Conservation (phyloP, 176 grass and related monocot genomes). For the Oryza officinalis region DNA sequence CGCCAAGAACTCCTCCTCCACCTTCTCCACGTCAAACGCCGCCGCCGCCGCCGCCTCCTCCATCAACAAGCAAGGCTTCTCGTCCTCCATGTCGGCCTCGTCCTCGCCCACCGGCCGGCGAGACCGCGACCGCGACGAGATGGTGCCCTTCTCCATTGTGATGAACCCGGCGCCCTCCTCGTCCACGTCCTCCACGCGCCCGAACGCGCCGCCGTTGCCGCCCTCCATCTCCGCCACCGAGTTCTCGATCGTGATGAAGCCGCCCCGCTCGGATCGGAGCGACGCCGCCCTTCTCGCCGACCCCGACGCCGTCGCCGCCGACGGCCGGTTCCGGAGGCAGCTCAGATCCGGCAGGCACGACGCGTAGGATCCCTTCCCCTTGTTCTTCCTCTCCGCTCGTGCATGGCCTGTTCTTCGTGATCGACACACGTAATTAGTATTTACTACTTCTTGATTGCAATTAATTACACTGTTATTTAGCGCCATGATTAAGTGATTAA, state of each 20-base stretch:
- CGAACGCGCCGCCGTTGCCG: slow-evolving; percentile 22
- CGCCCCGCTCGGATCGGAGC: slow-evolving; percentile 53
- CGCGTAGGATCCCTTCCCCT: slow-evolving; percentile 59
- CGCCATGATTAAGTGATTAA: neutral
- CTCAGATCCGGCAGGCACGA: slow-evolving; percentile 79
- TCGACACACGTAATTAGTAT: neutral
- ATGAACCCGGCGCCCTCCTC: slow-evolving; percentile 84
- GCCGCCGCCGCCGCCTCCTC: slow-evolving; percentile 44
- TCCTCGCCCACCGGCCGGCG: slow-evolving; percentile 24
- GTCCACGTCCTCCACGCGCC: slow-evolving; percentile 44
- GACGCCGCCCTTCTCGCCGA: slow-evolving; percentile 6
- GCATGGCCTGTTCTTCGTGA: slow-evolving; percentile 12
- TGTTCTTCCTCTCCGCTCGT: slow-evolving; percentile 54
- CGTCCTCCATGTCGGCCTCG: slow-evolving; percentile 47
- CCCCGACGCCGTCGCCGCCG: slow-evolving; percentile 2
- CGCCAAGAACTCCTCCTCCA: slow-evolving; percentile 88
- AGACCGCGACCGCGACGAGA: slow-evolving; percentile 59
- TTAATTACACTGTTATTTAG: neutral
- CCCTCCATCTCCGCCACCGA: slow-evolving; percentile 44
- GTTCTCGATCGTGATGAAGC: slow-evolving; percentile 98
- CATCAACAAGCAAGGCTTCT: slow-evolving; percentile 79
- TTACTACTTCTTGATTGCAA: neutral
- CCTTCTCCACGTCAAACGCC: slow-evolving; percentile 59
- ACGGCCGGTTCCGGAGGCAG: slow-evolving; percentile 57
- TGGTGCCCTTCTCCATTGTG: slow-evolving; percentile 77